phyloP scores from a whole-genome alignment of 2,329 filamentous ascomycete species.

The Verticillium isaacii region DNA sequence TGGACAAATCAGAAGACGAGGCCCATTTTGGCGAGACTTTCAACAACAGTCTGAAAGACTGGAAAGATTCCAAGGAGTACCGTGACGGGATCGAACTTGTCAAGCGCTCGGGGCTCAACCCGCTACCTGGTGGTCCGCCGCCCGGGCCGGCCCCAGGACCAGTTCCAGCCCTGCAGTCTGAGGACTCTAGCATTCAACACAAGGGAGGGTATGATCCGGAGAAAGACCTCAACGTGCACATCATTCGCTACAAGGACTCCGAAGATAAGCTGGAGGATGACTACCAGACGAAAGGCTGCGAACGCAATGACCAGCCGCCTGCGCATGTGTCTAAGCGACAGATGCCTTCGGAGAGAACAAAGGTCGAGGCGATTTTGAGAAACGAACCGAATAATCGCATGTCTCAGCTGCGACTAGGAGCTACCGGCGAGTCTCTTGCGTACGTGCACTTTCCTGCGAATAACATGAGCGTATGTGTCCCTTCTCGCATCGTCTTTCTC shows the following conservation, averaged over 20 bases:
- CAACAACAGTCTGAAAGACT: not conserved
- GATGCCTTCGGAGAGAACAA: not conserved
- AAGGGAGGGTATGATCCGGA: not conserved
- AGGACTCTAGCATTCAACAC: not conserved
- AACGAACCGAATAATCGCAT: not conserved
- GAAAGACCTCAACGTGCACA: slow-evolving; percentile 1
- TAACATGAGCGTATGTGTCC: slow-evolving; percentile 22
- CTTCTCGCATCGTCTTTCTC: not conserved
- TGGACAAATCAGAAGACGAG: not conserved
- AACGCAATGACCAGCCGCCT: not conserved
- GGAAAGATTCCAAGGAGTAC: not conserved
- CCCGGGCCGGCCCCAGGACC: not conserved
- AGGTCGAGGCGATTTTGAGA: not conserved
- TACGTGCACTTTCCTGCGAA: slow-evolving; percentile 27
- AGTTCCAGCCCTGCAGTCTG: not conserved
- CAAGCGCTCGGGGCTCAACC: not conserved
- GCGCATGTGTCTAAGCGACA: not conserved
- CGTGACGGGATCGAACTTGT: not conserved
- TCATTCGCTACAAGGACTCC: slow-evolving; percentile 2
- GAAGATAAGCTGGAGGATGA: not conserved
- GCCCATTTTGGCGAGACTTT: not conserved
- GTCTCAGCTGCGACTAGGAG: not conserved
- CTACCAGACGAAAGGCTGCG: not conserved
- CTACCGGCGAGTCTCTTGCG: not conserved
- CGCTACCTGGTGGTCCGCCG: not conserved